Percentiles rank a stretch among this genome's conserved stretches.
phyloP scores from a whole-genome alignment of 129 eudicot genomes.

The Sambucus nigra region DNA sequence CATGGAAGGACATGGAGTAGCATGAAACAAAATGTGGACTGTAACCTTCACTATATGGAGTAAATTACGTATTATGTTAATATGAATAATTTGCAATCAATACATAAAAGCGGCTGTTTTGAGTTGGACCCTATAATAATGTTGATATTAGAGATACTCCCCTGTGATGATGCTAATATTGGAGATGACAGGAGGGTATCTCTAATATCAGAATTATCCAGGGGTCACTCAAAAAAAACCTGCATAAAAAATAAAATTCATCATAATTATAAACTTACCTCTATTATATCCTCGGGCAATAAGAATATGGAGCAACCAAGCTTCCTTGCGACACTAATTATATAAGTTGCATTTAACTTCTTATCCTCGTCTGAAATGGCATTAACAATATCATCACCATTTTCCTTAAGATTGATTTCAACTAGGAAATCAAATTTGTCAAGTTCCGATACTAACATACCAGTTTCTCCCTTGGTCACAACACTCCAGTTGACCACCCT shows the following conservation, averaged over 20 bases:
- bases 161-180: not conserved
- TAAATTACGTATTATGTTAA: no score
- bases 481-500: slow-evolving; percentile 93
- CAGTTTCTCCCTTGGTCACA: slow-evolving; percentile 76
- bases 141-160: not conserved
- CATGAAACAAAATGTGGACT: no score
- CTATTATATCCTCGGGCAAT: slow-evolving; percentile 87
- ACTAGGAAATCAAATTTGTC: not conserved
- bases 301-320: slow-evolving; percentile 86
- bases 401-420: not conserved
- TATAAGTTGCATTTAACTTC: slow-evolving; percentile 71
- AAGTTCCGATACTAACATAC: slow-evolving; percentile 25
- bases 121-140: no score
- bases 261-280: slow-evolving; percentile 34
- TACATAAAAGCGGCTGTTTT: no score
- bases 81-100: no score
- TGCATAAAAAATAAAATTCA: not conserved
- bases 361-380: slow-evolving; percentile 69
- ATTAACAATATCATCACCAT: not conserved
- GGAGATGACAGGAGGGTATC: not conserved
- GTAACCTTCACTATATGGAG: no score
- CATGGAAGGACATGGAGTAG: no score
- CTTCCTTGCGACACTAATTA: slow-evolving; percentile 94
- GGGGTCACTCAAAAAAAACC: no score
- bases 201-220: no score